Percentiles rank a stretch among this genome's conserved stretches.
Evolutionary conservation across 805 yeast genomes (phyloP).

Genomic region (Myxozyma monticola): DNA sequence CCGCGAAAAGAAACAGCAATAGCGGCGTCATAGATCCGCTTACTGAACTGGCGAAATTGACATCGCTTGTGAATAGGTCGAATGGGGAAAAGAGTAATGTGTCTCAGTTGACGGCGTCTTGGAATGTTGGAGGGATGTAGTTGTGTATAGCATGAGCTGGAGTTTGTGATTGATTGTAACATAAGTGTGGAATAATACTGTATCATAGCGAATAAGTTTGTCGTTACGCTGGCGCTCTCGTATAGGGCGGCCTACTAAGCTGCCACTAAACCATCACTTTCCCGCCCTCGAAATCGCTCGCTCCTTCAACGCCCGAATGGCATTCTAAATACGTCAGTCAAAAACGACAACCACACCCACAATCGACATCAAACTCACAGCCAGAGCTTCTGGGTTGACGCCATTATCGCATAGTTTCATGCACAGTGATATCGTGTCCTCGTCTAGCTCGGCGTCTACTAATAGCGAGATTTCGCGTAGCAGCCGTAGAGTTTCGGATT

Average conservation of each 20-base stretch:
- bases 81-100: conserved; percentile 2
- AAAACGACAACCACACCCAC: background rate
- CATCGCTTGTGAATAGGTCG: conserved; percentile 1
- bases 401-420: conserved; percentile 37
- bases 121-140: background rate
- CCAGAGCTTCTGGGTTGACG: conserved; percentile 38
- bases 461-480: conserved; percentile 37
- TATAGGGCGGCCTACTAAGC: no score
- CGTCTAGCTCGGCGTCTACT: conserved; percentile 36
- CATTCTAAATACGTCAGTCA: conserved; percentile 7
- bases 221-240: no score
- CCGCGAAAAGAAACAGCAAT: no score
- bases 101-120: conserved; percentile 5
- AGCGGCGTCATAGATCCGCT: no score
- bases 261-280: no score
- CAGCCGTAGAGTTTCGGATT: background rate
- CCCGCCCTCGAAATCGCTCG: conserved; percentile 3
- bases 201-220: no score
- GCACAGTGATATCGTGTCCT: conserved; percentile 33
- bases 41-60: background rate
- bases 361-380: conserved; percentile 25
- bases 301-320: conserved; percentile 4
- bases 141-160: no score
- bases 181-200: no score
- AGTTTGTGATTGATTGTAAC: background rate